A percentile compares a stretch with the other conserved stretches of the same genome.
Conservation (phyloP, 768 basidiomycete genomes). For the Lepiota venenata region DNA sequence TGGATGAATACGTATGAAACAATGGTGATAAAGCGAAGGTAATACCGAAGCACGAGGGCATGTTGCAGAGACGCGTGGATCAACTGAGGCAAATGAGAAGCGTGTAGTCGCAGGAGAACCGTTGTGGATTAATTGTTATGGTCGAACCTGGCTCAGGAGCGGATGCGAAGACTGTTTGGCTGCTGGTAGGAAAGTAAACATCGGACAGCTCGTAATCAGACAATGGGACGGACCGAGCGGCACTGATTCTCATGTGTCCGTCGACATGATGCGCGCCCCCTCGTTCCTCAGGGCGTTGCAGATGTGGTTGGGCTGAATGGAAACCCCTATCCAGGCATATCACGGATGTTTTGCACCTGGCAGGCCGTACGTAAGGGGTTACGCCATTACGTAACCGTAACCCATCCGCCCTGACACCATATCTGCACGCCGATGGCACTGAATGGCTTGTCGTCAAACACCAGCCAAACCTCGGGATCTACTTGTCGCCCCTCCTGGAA, state of each 20-base stretch:
- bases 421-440: slow-evolving; percentile 1
- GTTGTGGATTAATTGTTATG: slow-evolving; percentile 1
- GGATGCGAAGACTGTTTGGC: not conserved
- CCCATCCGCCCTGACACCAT: slow-evolving; percentile 8
- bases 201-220: not conserved
- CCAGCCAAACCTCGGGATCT: not conserved
- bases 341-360: slow-evolving; percentile 12
- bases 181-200: not conserved
- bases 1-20: slow-evolving; percentile 11
- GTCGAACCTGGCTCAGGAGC: not conserved
- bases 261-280: slow-evolving; percentile 3
- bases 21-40: slow-evolving; percentile 13
- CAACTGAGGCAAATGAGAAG: slow-evolving; percentile 10
- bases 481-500: not conserved
- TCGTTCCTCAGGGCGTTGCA: slow-evolving; percentile 2
- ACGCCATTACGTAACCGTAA: slow-evolving; percentile 10
- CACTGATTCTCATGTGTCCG: slow-evolving; percentile 6
- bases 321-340: slow-evolving; percentile 7
- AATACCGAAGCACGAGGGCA: slow-evolving; percentile 11
- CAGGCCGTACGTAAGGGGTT: slow-evolving; percentile 10
- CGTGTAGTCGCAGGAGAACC: not conserved
- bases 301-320: not conserved
- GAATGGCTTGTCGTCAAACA: slow-evolving; percentile 8
- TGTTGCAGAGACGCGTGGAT: slow-evolving; percentile 10
- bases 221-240: not conserved